Evolutionary conservation across 345 rosid species (phyloP).

Genomic region (Ailanthus altissimus): DNA sequence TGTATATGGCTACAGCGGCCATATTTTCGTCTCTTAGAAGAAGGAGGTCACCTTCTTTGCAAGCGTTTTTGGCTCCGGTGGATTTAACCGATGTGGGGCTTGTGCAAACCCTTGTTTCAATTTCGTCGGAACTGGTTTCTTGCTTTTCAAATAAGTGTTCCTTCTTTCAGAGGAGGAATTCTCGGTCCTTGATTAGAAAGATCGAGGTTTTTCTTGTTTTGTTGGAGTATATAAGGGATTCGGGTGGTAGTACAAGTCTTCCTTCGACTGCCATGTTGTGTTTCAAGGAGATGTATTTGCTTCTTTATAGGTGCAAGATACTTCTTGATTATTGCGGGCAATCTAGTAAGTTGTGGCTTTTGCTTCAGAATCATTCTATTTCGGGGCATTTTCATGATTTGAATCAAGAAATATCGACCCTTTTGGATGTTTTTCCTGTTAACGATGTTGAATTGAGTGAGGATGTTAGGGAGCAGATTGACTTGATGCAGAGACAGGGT

Average conservation of each 20-base stretch:
- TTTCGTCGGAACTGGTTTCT: slow-evolving; percentile 62
- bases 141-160: slow-evolving; percentile 43
- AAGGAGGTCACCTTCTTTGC: slow-evolving; percentile 74
- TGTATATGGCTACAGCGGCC: slow-evolving; percentile 74
- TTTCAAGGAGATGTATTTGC: slow-evolving; percentile 82
- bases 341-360: slow-evolving; percentile 87
- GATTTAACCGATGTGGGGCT: slow-evolving; percentile 72
- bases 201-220: slow-evolving; percentile 64
- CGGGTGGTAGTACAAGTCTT: slow-evolving; percentile 31
- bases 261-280: slow-evolving; percentile 62
- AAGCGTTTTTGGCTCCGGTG: slow-evolving; percentile 82
- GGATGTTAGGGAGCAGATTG: slow-evolving; percentile 80
- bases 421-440: slow-evolving; percentile 82
- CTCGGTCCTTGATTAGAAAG: slow-evolving; percentile 71
- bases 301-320: slow-evolving; percentile 83
- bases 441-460: slow-evolving; percentile 57
- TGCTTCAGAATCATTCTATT: slow-evolving; percentile 78
- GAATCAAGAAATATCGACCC: slow-evolving; percentile 84
- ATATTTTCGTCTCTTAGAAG: slow-evolving; percentile 80
- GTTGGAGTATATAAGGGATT: slow-evolving; percentile 62
- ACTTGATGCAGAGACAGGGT: slow-evolving; percentile 65
- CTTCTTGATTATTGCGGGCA: slow-evolving; percentile 75
- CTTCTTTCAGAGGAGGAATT: slow-evolving; percentile 71
- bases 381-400: slow-evolving; percentile 94
- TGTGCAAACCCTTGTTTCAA: slow-evolving; percentile 58